These are phyloP conservation scores for Thinopyrum obtusiflorum DNA, from an alignment of 202 grass and related monocot genomes.

Conservation along the genomic window DNA sequence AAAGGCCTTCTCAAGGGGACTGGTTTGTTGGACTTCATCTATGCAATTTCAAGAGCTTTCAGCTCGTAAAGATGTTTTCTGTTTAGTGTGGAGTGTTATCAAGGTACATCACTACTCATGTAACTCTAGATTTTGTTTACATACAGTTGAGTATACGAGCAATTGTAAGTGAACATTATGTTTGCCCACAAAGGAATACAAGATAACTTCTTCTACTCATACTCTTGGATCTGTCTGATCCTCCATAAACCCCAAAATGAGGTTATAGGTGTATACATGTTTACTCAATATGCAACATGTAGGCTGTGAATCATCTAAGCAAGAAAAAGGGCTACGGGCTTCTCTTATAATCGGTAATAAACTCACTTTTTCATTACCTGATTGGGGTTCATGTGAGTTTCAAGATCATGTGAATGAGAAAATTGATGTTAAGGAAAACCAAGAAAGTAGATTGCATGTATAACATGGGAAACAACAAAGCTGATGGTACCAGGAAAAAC, in stretches of 20 bases:
- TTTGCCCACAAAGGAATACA: neutral
- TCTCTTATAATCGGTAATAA: neutral
- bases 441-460: neutral
- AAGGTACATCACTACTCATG: constrained; percentile 28
- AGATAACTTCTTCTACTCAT: neutral
- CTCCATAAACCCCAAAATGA: neutral
- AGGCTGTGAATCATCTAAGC: neutral
- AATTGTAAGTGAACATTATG: constrained; percentile 13
- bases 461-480: neutral
- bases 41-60: constrained; percentile 70
- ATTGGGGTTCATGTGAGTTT: neutral
- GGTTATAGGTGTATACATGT: neutral
- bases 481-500: neutral
- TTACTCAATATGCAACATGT: neutral
- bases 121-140: constrained; percentile 16
- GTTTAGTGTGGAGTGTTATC: constrained; percentile 22
- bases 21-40: constrained; percentile 97
- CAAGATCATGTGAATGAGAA: neutral
- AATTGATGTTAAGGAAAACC: neutral
- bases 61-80: constrained; percentile 41
- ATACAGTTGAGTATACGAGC: constrained; percentile 11
- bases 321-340: neutral
- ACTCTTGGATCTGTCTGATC: neutral
- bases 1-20: constrained; percentile 98
- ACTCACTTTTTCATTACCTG: neutral